Conservation (phyloP, 768 basidiomycete genomes). For the Suillus sp. region DNA sequence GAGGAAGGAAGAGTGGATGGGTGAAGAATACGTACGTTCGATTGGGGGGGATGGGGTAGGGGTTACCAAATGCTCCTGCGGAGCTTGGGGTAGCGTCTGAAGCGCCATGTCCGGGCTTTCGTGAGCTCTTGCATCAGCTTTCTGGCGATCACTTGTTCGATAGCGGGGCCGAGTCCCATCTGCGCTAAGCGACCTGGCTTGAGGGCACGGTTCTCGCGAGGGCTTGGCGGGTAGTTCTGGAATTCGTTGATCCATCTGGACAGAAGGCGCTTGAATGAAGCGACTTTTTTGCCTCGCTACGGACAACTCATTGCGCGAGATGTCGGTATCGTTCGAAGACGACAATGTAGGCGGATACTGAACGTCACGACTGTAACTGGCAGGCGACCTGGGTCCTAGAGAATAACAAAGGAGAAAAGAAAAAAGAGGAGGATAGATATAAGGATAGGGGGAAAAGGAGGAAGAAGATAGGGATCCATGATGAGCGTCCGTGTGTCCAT, state of each 20-base stretch:
- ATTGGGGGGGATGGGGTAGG: slow-evolving; percentile 28
- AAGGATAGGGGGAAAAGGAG: slow-evolving; percentile 33
- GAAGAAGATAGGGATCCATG: slow-evolving; percentile 40
- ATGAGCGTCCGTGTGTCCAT: slow-evolving; percentile 45
- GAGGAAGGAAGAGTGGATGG: slow-evolving; percentile 32
- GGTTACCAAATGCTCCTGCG: slow-evolving; percentile 21
- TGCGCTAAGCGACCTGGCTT: slow-evolving; percentile 20
- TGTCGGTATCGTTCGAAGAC: slow-evolving; percentile 21
- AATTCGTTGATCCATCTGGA: slow-evolving; percentile 18
- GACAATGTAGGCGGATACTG: slow-evolving; percentile 24
- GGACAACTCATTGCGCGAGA: slow-evolving; percentile 15
- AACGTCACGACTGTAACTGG: slow-evolving; percentile 34
- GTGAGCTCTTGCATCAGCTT: slow-evolving; percentile 9
- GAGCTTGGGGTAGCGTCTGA: slow-evolving; percentile 6
- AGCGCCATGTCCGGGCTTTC: slow-evolving; percentile 3
- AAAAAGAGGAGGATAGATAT: slow-evolving; percentile 32
- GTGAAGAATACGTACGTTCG: slow-evolving; percentile 41
- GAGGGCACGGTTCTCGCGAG: slow-evolving; percentile 21
- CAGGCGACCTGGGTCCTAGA: slow-evolving; percentile 46
- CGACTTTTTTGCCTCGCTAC: slow-evolving; percentile 21
- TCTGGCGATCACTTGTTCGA: slow-evolving; percentile 19
- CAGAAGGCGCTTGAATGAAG: slow-evolving; percentile 24
- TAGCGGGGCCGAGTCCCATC: slow-evolving; percentile 24
- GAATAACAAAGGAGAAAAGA: slow-evolving; percentile 35
- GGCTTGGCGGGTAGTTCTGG: slow-evolving; percentile 20